These are phyloP conservation scores for Amanita rimosa DNA, from an alignment of 768 basidiomycete species.

Conservation along the genomic window DNA sequence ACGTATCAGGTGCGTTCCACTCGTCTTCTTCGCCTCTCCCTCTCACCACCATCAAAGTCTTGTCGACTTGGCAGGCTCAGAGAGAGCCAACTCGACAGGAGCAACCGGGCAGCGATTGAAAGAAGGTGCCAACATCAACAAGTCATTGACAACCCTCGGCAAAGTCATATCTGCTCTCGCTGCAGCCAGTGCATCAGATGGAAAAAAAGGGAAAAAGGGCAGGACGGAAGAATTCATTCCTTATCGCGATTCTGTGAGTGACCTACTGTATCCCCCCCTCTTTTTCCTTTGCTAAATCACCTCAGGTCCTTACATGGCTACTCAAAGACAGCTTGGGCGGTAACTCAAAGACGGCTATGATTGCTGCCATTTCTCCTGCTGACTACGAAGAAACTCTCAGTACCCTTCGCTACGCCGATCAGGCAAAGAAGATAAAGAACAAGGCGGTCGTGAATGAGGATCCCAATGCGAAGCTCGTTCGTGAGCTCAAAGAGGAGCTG, in stretches of 20 bases:
- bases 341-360: conserved; percentile 98
- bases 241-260: conserved; percentile 88
- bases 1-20: conserved; percentile 59
- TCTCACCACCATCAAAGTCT: conserved; percentile 34
- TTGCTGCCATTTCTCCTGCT: conserved; percentile 96
- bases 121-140: conserved; percentile 98
- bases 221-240: conserved; percentile 90
- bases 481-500: conserved; percentile 97
- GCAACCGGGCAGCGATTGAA: conserved; percentile 94
- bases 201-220: conserved; percentile 83
- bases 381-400: conserved; percentile 97
- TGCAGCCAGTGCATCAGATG: conserved; percentile 47
- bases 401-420: conserved; percentile 95
- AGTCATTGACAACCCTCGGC: conserved; percentile 93
- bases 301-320: conserved; percentile 91
- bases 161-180: conserved; percentile 95
- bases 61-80: conserved; percentile 94
- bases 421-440: conserved; percentile 99
- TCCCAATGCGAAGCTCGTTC: conserved; percentile 97
- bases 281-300: neutral
- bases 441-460: conserved; percentile 99
- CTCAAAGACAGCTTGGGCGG: conserved; percentile 96
- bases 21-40: neutral
- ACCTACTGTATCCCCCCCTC: conserved; percentile 1
- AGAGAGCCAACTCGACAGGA: conserved; percentile 95